phyloP scores from a whole-genome alignment of 257 asterid species.

The Solanum ossicruentum region DNA sequence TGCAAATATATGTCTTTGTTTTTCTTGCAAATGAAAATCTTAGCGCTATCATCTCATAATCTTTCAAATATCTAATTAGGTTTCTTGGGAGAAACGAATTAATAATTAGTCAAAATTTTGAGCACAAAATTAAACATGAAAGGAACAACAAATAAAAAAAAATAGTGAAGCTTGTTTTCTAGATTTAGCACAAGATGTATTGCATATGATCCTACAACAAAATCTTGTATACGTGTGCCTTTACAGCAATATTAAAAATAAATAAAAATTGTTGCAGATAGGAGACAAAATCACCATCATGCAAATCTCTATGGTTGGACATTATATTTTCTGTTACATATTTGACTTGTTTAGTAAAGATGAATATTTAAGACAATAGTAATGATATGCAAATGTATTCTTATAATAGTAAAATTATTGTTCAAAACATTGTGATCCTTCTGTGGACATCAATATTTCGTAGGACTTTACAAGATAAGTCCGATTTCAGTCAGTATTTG shows the following conservation, averaged over 20 bases:
- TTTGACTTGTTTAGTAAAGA: background rate
- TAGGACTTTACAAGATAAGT: no score
- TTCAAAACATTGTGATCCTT: background rate
- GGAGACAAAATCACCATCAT: background rate
- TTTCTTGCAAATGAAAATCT: background rate
- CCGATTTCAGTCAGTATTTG: no score
- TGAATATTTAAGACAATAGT: background rate
- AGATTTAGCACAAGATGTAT: background rate
- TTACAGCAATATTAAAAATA: background rate
- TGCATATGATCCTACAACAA: background rate
- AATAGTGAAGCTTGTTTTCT: background rate
- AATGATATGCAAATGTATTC: background rate
- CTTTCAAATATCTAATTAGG: background rate
- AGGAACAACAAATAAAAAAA: background rate
- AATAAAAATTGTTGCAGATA: background rate
- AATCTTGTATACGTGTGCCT: background rate
- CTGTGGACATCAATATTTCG: no score
- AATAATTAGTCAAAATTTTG: background rate
- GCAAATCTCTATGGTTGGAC: background rate
- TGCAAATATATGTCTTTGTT: background rate
- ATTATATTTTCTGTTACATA: background rate
- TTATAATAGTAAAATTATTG: background rate
- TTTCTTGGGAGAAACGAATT: background rate
- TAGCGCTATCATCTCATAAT: background rate
- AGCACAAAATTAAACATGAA: background rate